These are phyloP conservation scores for Ophiostoma perfectum DNA, from an alignment of 2,329 filamentous ascomycete species.

Conservation along the genomic window DNA sequence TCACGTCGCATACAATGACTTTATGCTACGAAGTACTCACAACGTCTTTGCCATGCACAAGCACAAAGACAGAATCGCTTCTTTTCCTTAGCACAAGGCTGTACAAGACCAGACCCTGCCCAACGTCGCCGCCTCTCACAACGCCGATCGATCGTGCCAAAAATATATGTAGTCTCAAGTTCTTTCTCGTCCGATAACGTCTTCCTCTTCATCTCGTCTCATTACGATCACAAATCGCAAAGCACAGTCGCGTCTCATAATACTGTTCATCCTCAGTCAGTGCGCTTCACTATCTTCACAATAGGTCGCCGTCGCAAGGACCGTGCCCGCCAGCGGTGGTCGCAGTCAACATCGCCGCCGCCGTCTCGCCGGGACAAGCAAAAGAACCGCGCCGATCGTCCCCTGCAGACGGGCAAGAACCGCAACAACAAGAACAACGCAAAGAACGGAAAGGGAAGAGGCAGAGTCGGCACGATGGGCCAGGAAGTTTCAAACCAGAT, in stretches of 20 bases:
- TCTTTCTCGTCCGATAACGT: neutral
- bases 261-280: neutral
- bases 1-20: neutral
- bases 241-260: neutral
- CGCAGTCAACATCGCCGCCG: conserved; percentile 19
- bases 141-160: neutral
- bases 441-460: neutral
- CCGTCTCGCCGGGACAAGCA: conserved; percentile 21
- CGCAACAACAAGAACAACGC: neutral
- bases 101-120: neutral
- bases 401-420: conserved; percentile 17
- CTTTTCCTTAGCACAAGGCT: conserved; percentile 4
- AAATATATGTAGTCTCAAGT: neutral
- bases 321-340: conserved; percentile 23
- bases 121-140: neutral
- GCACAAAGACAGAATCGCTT: conserved; percentile 2
- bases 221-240: neutral
- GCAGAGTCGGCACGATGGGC: conserved; percentile 60
- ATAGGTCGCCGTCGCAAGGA: conserved; percentile 26
- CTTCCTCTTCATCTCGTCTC: neutral
- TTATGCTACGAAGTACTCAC: neutral
- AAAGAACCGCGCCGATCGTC: conserved; percentile 12
- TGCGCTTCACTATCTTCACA: conserved; percentile 7
- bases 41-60: neutral
- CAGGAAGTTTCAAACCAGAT: conserved; percentile 70